A percentile compares a stretch with the other conserved stretches of the same genome.
phyloP scores from a whole-genome alignment of 345 rosid species.

The Crucihimalaya himalaica region DNA sequence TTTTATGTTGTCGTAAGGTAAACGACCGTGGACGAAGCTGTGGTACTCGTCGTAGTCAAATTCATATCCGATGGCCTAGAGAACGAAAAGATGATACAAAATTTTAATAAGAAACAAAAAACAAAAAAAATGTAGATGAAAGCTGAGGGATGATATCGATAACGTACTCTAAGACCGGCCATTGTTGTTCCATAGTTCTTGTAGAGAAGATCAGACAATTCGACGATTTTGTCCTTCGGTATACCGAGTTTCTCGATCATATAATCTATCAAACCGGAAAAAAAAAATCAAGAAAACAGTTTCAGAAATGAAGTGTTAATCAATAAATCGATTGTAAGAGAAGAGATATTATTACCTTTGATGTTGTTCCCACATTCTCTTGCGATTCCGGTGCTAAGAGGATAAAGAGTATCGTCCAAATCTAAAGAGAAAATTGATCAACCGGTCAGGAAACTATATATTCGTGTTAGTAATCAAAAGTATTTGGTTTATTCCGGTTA shows the following conservation, averaged over 20 bases:
- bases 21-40: constrained; percentile 84
- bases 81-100: constrained; percentile 2
- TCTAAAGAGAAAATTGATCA: constrained; percentile 44
- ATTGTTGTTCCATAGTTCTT: constrained; percentile 96
- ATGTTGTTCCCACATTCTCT: constrained; percentile 59
- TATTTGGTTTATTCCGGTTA: neutral
- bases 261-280: constrained; percentile 53
- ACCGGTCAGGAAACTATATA: neutral
- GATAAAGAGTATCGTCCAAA: constrained; percentile 93
- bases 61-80: constrained; percentile 91
- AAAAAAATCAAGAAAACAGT: neutral
- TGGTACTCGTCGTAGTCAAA: constrained; percentile 95
- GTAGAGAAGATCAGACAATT: constrained; percentile 70
- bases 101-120: too few relatives aligned
- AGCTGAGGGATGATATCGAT: neutral
- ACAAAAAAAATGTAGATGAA: too few relatives aligned
- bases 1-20: constrained; percentile 88
- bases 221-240: constrained; percentile 57
- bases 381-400: constrained; percentile 67
- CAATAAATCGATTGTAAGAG: neutral
- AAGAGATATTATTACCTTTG: constrained; percentile 46
- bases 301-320: neutral
- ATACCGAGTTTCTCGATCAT: constrained; percentile 87
- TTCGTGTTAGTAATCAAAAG: neutral
- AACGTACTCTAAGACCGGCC: constrained; percentile 95